A percentile compares a stretch with the other conserved stretches of the same genome.
Conservation (phyloP, 2,329 filamentous ascomycete species). For the Cytospora schulzeri region DNA sequence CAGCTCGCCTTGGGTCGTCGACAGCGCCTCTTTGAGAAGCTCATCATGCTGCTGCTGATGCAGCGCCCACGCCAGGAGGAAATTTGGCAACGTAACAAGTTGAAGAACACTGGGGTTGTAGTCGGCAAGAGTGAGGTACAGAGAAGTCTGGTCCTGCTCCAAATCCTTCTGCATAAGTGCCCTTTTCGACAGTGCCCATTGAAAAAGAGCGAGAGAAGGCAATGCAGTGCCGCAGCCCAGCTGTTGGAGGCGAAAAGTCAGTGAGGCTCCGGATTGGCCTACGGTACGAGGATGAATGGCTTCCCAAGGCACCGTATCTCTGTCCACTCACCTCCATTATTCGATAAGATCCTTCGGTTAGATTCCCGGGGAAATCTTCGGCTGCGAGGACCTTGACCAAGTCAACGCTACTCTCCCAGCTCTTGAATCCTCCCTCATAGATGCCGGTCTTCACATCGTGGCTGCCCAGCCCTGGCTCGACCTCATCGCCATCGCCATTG, state of each 20-base stretch:
- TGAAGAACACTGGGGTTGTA: conserved; percentile 79
- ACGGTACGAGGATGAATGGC: conserved; percentile 1
- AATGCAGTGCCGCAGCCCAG: conserved; percentile 79
- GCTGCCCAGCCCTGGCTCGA: conserved; percentile 57
- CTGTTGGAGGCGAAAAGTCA: conserved; percentile 43
- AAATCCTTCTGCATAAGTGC: conserved; percentile 11
- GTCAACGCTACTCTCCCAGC: conserved; percentile 84
- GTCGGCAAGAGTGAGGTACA: conserved; percentile 71
- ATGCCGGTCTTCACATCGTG: conserved; percentile 80
- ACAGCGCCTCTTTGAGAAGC: conserved; percentile 48
- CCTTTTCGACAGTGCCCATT: conserved; percentile 48
- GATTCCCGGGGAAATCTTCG: conserved; percentile 40
- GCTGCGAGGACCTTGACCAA: conserved; percentile 67
- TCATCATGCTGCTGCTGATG: conserved; percentile 42
- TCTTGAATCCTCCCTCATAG: conserved; percentile 88
- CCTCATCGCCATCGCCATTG: conserved; percentile 41
- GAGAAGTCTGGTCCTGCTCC: conserved; percentile 32
- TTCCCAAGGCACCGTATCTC: neutral
- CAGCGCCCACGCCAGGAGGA: conserved; percentile 70
- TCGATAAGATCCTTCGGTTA: conserved; percentile 41
- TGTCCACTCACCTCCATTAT: conserved; percentile 55
- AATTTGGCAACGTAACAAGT: conserved; percentile 78
- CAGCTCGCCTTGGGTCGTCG: conserved; percentile 58
- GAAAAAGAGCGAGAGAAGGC: conserved; percentile 71
- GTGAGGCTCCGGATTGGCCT: conserved; percentile 25